Evolutionary conservation across 306 rosid genomes (phyloP), one percentile per base, ranked within the genome.

Genomic region (Malus sylvestris): DNA sequence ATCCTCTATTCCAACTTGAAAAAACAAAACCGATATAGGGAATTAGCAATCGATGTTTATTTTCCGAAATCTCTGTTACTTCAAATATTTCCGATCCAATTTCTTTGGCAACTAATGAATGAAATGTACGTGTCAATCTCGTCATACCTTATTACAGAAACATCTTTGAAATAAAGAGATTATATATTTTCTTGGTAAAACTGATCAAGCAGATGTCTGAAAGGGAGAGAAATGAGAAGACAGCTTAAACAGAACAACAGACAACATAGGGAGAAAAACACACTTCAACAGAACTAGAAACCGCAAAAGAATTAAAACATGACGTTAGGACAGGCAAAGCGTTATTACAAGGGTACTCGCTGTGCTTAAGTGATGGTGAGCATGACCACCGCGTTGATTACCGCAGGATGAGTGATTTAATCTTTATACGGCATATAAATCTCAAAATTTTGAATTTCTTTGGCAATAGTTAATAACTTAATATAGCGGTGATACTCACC

Each of bases 11-110:
- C 79, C 80, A 76, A 29, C 68, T 67, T 7, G 77, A 79, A 67
- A 15, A 38, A 38, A 38, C 4, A 76, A 76, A 64, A 70, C 63
- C 33, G 38, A 70, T 29, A 64, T 20, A 58, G 68, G 80, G 82
- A 76, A 23, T 71, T 81, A 74, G 72, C 78, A 25, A 72, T 76
- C 67, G 66, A 76, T 85, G 77, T 76, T 71, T 42, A 71, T 71
- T 64, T 72, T 81, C 12, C 49, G 32, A 6, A 44, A 65, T 32
- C 1, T 60, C 76, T 63, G 66, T 76, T 71, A 65, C 61, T 77
- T 76, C 67, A 67, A 51, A 70, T 33, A 60, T 59, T 79, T 53
- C 60, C 42, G 64, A 51, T 75, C 33, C 61, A 8, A 58, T 32
- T 25, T 23, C 25, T 62, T 35, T 42, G 25, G n/a, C 64, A 13